Evolutionary conservation across 305 asterid species (phyloP).

Genomic region (Rubia tinctorum): DNA sequence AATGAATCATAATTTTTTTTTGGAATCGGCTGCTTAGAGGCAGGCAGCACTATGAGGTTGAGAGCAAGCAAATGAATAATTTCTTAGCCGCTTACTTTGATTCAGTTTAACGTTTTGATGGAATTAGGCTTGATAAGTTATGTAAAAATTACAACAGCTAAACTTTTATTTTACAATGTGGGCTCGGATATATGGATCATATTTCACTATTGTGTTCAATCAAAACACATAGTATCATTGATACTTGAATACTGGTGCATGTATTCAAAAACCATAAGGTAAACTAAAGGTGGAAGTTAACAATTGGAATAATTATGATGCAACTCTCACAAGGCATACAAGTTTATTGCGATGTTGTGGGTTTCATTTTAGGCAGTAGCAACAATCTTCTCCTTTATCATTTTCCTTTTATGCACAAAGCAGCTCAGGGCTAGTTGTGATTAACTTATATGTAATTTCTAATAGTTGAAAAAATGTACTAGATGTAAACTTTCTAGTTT

Average conservation of each 20-base stretch:
- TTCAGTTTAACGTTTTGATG: background rate
- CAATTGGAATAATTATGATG: background rate
- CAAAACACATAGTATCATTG: background rate
- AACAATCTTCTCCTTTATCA: background rate
- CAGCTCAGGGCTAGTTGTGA: background rate
- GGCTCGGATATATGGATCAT: background rate
- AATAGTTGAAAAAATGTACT: background rate
- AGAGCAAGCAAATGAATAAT: background rate
- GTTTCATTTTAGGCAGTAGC: background rate
- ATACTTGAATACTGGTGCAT: background rate
- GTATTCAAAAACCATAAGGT: background rate
- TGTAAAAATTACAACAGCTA: background rate
- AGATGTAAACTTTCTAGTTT: constrained; percentile 2
- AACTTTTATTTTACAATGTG: background rate
- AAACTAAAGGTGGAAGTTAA: background rate
- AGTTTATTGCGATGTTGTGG: background rate
- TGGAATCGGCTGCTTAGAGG: background rate
- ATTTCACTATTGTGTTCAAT: background rate
- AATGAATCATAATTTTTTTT: background rate
- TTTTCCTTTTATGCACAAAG: background rate
- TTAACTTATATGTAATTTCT: background rate
- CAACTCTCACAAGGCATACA: background rate
- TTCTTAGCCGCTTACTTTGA: background rate
- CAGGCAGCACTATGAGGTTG: background rate
- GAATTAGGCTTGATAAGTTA: background rate